A percentile compares a stretch with the other conserved stretches of the same genome.
phyloP scores from a whole-genome alignment of 345 rosid species.

The Trapa bicornis region DNA sequence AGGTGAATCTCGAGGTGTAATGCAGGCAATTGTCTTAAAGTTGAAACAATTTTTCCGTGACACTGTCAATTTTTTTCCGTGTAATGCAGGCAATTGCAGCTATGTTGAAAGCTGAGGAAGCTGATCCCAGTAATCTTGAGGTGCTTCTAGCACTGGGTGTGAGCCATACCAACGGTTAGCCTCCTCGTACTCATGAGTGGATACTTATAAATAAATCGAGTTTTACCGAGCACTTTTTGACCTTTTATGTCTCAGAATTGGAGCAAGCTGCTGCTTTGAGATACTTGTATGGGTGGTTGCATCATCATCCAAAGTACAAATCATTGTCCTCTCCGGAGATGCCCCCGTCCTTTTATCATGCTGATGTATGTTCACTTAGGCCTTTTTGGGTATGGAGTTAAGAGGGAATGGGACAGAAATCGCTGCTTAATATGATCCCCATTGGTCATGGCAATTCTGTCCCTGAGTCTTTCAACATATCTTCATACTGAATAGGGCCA shows the following conservation, averaged over 20 bases:
- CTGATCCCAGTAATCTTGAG: conserved; percentile 89
- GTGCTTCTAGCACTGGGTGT: conserved; percentile 99
- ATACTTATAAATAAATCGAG: not conserved
- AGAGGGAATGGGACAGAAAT: not conserved
- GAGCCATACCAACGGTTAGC: conserved; percentile 97
- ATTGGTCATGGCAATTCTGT: not conserved
- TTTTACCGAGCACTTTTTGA: not conserved
- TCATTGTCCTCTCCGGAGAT: conserved; percentile 54
- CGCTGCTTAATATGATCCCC: not conserved
- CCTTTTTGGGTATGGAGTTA: not conserved
- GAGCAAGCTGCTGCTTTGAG: conserved; percentile 93
- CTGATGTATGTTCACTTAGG: conserved; percentile 51
- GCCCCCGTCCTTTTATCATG: conserved; percentile 56
- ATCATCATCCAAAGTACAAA: conserved; percentile 76
- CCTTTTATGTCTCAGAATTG: conserved; percentile 44
- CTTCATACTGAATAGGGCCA: not conserved
- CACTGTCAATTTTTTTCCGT: not conserved
- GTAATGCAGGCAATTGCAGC: conserved; percentile 92
- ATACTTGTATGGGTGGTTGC: conserved; percentile 88
- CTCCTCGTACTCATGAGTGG: not conserved
- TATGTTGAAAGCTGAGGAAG: conserved; percentile 97
- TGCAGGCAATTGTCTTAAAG: not conserved
- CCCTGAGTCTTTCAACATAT: not conserved
- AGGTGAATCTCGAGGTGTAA: conserved; percentile 31
- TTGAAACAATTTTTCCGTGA: not conserved